Evolutionary conservation across 169 alveolate genomes (phyloP).

Genomic region (Plasmodium reichenowi): DNA sequence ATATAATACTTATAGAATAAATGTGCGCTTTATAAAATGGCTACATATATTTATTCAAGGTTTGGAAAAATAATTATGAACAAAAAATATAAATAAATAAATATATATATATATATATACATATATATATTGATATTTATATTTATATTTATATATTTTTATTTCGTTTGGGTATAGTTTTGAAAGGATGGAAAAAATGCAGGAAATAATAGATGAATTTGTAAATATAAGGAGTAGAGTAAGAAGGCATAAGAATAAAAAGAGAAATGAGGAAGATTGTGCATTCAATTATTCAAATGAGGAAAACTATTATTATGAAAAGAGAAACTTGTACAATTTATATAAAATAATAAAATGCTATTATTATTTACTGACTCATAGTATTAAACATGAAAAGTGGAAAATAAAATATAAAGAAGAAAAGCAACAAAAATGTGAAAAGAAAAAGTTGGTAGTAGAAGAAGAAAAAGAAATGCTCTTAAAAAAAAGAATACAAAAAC

Average conservation of each 20-base stretch:
- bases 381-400: not conserved
- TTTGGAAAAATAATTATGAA: no score
- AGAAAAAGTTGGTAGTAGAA: not conserved
- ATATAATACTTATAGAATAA: no score
- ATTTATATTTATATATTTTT: no score
- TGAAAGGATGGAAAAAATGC: not conserved
- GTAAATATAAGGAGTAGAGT: not conserved
- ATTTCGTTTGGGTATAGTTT: not conserved
- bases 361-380: slow-evolving; percentile 7
- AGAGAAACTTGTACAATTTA: slow-evolving; percentile 18
- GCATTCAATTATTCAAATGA: not conserved
- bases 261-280: no score
- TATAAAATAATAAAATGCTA: slow-evolving; percentile 13
- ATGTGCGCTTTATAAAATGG: no score
- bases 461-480: not conserved
- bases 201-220: slow-evolving; percentile 1
- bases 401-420: not conserved
- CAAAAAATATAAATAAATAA: no score
- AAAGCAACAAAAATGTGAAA: not conserved
- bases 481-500: slow-evolving; percentile 26
- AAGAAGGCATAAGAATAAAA: not conserved
- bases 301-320: slow-evolving; percentile 11
- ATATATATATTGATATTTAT: no score
- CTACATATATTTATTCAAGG: no score
- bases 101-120: no score